A percentile compares a stretch with the other conserved stretches of the same genome.
Evolutionary conservation across 805 yeast genomes (phyloP).

Genomic region (Monosporozyma aquatica): DNA sequence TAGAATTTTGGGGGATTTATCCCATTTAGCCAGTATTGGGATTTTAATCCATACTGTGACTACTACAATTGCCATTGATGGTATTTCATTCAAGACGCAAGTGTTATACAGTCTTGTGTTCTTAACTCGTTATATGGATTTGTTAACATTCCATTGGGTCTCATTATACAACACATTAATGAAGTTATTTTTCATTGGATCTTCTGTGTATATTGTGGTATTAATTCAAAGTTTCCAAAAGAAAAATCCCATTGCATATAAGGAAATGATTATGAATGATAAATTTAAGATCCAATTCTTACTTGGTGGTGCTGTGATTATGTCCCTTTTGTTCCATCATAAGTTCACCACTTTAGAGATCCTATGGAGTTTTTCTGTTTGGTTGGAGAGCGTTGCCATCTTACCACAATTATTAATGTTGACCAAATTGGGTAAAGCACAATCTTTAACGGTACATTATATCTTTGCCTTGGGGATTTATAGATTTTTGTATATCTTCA

Average conservation of each 20-base stretch:
- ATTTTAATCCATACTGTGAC: constrained; percentile 66
- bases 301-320: constrained; percentile 48
- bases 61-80: constrained; percentile 56
- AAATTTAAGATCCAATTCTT: constrained; percentile 70
- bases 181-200: constrained; percentile 71
- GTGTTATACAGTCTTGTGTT: constrained; percentile 66
- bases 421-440: constrained; percentile 83
- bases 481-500: constrained; percentile 83
- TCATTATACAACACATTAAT: constrained; percentile 70
- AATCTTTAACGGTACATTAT: constrained; percentile 81
- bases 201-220: constrained; percentile 67
- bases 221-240: constrained; percentile 42
- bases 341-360: constrained; percentile 54
- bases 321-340: constrained; percentile 57
- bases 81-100: constrained; percentile 87
- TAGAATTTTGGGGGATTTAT: constrained; percentile 46
- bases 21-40: constrained; percentile 73
- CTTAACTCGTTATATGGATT: constrained; percentile 61
- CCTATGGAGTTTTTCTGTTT: constrained; percentile 80
- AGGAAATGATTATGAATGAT: constrained; percentile 53
- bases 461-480: constrained; percentile 89
- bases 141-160: constrained; percentile 38
- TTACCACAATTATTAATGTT: constrained; percentile 87
- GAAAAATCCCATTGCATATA: constrained; percentile 44
- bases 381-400: constrained; percentile 90